A percentile compares a stretch with the other conserved stretches of the same genome.
These are phyloP conservation scores for Stephania yunnanensis DNA, from an alignment of 164 flowering plant species.

Conservation along the genomic window DNA sequence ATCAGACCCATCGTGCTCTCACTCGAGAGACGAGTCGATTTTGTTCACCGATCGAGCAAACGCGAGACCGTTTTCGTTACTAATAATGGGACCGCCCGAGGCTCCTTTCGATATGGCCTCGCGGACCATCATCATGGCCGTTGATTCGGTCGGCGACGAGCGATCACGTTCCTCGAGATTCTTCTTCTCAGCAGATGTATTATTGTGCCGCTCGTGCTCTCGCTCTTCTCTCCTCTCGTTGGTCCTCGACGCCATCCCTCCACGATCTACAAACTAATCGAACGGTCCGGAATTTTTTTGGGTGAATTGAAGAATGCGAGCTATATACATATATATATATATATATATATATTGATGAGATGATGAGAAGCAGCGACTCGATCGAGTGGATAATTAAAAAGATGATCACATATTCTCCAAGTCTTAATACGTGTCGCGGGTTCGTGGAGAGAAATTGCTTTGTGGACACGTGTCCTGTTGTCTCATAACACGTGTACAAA, in stretches of 20 bases:
- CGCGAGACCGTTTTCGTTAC: constrained; percentile 9
- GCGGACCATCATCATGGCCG: constrained; percentile 10
- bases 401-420: no score
- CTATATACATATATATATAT: no score
- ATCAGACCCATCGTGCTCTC: neutral
- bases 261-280: no score
- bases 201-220: constrained; percentile 3
- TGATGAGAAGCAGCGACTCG: no score
- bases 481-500: no score
- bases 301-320: no score
- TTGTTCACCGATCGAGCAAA: constrained; percentile 21
- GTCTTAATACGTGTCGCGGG: no score
- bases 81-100: neutral
- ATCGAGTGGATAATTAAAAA: no score
- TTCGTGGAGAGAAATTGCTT: no score
- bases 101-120: constrained; percentile 2
- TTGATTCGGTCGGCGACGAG: constrained; percentile 4
- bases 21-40: constrained; percentile 19
- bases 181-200: neutral
- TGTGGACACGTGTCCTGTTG: no score
- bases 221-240: constrained; percentile 3
- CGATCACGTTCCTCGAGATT: neutral
- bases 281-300: no score
- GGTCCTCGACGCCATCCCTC: constrained; percentile 6
- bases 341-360: no score